Percentiles rank a stretch among this genome's conserved stretches.
These are phyloP conservation scores for Ceratocystis eucalypticola DNA, from an alignment of 2,329 filamentous ascomycete species.

Conservation along the genomic window DNA sequence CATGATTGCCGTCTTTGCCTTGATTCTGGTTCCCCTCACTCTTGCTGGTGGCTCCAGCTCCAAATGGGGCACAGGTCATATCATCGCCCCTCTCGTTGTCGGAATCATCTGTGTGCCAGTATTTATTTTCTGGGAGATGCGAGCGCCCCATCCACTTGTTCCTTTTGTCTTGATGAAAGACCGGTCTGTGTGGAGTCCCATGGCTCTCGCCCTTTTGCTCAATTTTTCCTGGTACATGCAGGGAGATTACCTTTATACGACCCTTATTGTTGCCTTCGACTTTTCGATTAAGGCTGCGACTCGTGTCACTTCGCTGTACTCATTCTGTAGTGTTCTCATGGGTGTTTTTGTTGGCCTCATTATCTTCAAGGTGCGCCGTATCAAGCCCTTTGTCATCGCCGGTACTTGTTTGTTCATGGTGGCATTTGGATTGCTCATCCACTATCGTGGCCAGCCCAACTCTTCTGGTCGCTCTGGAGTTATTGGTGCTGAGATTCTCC, in stretches of 20 bases:
- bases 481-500: conserved; percentile 47
- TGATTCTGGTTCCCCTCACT: conserved; percentile 34
- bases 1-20: conserved; percentile 34
- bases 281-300: conserved; percentile 44
- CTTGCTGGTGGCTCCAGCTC: conserved; percentile 32
- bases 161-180: conserved; percentile 50
- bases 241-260: conserved; percentile 50
- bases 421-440: conserved; percentile 52
- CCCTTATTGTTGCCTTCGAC: conserved; percentile 48
- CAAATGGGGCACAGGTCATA: conserved; percentile 29
- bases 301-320: conserved; percentile 47
- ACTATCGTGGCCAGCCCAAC: conserved; percentile 41
- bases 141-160: conserved; percentile 40
- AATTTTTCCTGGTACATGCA: conserved; percentile 51
- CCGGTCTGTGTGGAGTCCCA: conserved; percentile 48
- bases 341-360: conserved; percentile 44
- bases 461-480: conserved; percentile 38
- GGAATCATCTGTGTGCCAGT: conserved; percentile 36
- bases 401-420: conserved; percentile 49
- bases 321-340: conserved; percentile 41
- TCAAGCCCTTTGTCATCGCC: conserved; percentile 50
- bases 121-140: conserved; percentile 37
- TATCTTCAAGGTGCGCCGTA: conserved; percentile 42
- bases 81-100: conserved; percentile 34
- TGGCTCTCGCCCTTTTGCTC: conserved; percentile 44